phyloP scores from a whole-genome alignment of 2,329 filamentous ascomycete genomes.

The Colletotrichum eleusines region DNA sequence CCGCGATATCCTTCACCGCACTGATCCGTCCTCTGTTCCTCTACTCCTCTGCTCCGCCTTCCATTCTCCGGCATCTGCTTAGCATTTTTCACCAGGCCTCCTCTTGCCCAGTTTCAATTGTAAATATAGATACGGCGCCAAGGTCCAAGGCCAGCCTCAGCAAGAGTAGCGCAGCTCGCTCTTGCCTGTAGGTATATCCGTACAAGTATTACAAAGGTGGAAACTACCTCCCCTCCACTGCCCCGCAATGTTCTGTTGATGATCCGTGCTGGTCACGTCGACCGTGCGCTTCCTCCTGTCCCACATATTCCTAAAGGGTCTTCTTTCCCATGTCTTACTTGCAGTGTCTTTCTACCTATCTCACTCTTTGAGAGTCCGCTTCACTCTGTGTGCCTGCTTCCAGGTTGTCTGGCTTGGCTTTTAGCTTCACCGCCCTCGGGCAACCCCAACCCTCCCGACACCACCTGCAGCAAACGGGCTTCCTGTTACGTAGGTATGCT shows the following conservation, averaged over 20 bases:
- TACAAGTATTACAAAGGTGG: background rate
- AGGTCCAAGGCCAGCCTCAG: conserved; percentile 10
- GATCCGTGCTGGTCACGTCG: conserved; percentile 28
- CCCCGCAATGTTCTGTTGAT: conserved; percentile 22
- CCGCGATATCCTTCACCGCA: background rate
- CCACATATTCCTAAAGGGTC: conserved; percentile 1
- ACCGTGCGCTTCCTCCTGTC: background rate
- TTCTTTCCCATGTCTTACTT: conserved; percentile 8
- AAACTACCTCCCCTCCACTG: conserved; percentile 4
- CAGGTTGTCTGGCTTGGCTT: background rate
- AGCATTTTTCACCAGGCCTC: background rate
- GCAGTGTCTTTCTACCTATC: background rate
- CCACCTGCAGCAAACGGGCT: background rate
- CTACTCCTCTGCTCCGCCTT: background rate
- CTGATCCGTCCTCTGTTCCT: background rate
- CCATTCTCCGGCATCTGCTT: background rate
- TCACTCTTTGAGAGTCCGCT: no score
- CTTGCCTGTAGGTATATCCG: background rate
- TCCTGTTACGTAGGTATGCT: background rate
- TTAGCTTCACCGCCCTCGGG: conserved; percentile 18
- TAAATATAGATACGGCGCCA: background rate
- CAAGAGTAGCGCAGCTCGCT: background rate
- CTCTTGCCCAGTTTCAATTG: background rate
- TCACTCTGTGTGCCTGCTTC: background rate
- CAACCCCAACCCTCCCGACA: conserved; percentile 15